Base-by-base conservation (phyloP, 2,329 filamentous ascomycete species). In the Magnaporthiopsis incrustans region DNA sequence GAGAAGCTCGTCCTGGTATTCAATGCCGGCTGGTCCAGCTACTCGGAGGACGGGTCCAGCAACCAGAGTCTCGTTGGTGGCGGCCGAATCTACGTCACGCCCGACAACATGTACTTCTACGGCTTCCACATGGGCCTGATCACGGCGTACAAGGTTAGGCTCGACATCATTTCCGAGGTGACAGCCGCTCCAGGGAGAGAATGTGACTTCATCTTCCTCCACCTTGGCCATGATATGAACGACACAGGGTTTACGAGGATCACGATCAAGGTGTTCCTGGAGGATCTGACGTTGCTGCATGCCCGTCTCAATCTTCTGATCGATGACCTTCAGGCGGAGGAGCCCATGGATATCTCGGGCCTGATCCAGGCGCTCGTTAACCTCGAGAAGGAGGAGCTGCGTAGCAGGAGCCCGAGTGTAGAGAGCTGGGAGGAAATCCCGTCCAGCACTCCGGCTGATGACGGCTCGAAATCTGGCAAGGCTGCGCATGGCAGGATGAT, bases 41-140 rank as follows among this genome's bases (percentile, higher is more conserved):
- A 81, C 25, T 76, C 79, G 12, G 76, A 77, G 30, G 76, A 78
- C 25, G 73, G 75, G n/a, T 76, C 78, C 10, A 74, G 76, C 4
- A 75, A 72, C 63, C 77, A 77, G 22, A 74, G 72, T 66, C 91
- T 98, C 68, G 77, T 81, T 27, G 83, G 83, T 25, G 84, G 84
- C 64, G 84, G 95, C 0, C 86, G 95, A 63, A 87, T 96, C 30
- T 99, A 96, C 73, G 88, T 97, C 66, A 98, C 94, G 0, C 83
- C 89, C 0, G 87, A 89, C 67, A 90, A 93, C 68, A 87, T 99
- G 73, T 98, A 96, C 75, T 98, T 99, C 73, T 99, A 97, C 76
- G 96, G 93, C 70, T 90, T 98, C 71, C 91, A 97, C 72, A 87
- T 97, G 73, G 95, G 95, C 7, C 82, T 99, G 7, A 89, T 98